Percentiles rank a stretch among this genome's conserved stretches.
phyloP scores from a whole-genome alignment of 495 filamentous ascomycete genomes.

The Xylaria sp. region DNA sequence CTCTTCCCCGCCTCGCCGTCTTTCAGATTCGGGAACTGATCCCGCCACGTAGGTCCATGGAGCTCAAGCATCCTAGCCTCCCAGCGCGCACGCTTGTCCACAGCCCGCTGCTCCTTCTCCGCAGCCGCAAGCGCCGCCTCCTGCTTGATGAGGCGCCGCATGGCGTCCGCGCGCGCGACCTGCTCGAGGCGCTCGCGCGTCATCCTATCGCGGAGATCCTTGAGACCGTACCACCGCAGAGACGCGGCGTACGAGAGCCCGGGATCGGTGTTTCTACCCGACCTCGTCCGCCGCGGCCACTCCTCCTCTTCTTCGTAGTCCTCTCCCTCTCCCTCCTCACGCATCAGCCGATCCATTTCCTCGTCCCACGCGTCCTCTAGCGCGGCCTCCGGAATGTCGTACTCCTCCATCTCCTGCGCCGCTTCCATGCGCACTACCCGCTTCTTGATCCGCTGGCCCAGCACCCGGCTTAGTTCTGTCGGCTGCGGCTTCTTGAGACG shows the following conservation, averaged over 20 bases:
- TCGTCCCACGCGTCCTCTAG: constrained; percentile 68
- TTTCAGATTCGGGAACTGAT: constrained; percentile 13
- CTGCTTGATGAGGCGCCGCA: constrained; percentile 55
- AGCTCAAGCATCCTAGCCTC: constrained; percentile 30
- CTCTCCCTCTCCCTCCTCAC: too few relatives aligned
- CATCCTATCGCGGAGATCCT: constrained; percentile 19
- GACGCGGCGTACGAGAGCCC: too few relatives aligned
- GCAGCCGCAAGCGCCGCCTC: constrained; percentile 53
- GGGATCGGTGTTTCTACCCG: too few relatives aligned
- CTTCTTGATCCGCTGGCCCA: constrained; percentile 57
- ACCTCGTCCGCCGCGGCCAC: too few relatives aligned
- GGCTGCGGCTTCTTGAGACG: constrained; percentile 75
- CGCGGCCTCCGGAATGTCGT: too few relatives aligned
- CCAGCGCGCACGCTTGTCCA: constrained; percentile 27
- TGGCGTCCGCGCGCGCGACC: constrained; percentile 49
- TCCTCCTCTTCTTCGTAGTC: too few relatives aligned
- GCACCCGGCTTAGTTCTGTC: constrained; percentile 58
- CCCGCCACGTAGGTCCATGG: constrained; percentile 31
- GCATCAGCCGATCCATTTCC: constrained; percentile 38
- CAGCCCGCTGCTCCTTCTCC: constrained; percentile 44
- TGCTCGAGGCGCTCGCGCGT: constrained; percentile 39
- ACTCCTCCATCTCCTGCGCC: too few relatives aligned
- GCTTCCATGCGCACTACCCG: constrained; percentile 51
- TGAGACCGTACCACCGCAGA: constrained; percentile 27
- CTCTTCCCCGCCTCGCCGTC: not conserved